Evolutionary conservation across 2,329 filamentous ascomycete genomes (phyloP).

Genomic region (Cladophialophora bantiana): DNA sequence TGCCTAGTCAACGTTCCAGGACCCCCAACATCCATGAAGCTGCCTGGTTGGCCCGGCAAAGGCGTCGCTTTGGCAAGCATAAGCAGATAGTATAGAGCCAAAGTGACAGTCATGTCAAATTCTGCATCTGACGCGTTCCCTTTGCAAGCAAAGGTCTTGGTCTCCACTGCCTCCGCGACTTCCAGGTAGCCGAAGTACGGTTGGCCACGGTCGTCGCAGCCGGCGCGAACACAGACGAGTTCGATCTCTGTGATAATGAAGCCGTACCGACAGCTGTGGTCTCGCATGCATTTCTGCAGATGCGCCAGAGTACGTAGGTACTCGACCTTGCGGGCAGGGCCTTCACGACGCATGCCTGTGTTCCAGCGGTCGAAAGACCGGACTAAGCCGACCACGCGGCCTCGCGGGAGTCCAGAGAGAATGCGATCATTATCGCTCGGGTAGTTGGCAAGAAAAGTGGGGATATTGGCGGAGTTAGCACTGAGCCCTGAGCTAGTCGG

Average conservation of each 20-base stretch:
- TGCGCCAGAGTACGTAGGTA: constrained; percentile 88
- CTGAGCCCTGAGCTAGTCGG: constrained; percentile 45
- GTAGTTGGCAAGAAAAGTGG: constrained; percentile 62
- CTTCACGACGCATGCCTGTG: constrained; percentile 87
- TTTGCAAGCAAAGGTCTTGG: constrained; percentile 51
- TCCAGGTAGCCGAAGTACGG: constrained; percentile 92
- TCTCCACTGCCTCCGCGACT: constrained; percentile 65
- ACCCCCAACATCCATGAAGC: constrained; percentile 67
- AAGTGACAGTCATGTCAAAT: constrained; percentile 61
- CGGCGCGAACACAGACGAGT: constrained; percentile 85
- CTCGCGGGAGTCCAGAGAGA: constrained; percentile 57
- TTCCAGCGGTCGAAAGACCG: constrained; percentile 95
- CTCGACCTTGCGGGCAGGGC: constrained; percentile 82
- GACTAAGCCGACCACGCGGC: constrained; percentile 81
- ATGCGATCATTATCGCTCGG: constrained; percentile 58
- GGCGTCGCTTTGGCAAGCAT: constrained; percentile 70
- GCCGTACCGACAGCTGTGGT: constrained; percentile 90
- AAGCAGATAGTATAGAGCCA: constrained; percentile 70
- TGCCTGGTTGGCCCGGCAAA: constrained; percentile 63
- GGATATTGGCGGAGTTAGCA: constrained; percentile 52
- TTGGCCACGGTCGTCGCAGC: constrained; percentile 66
- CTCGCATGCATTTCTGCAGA: constrained; percentile 89
- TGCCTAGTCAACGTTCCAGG: constrained; percentile 64
- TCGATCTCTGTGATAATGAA: constrained; percentile 98
- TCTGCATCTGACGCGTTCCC: constrained; percentile 19